A percentile compares a stretch with the other conserved stretches of the same genome.
These are phyloP conservation scores for Daldinia concentrica DNA, from an alignment of 495 filamentous ascomycete species.

Conservation along the genomic window DNA sequence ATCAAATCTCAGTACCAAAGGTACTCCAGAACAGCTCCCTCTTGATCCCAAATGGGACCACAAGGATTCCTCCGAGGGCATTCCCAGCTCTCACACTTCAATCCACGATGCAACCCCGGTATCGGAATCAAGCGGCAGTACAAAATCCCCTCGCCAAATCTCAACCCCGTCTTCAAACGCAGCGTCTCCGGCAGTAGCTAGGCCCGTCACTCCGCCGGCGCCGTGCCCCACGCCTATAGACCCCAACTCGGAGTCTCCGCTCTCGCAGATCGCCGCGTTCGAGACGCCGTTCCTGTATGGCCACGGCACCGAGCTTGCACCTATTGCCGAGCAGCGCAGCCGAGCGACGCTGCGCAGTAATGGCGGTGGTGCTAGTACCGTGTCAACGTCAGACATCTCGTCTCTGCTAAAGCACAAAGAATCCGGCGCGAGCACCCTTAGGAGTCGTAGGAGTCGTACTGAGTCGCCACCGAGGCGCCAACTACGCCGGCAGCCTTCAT, in stretches of 20 bases:
- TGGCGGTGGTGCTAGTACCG: slow-evolving; percentile 7
- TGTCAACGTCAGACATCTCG: slow-evolving; percentile 42
- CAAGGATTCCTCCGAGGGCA: slow-evolving; percentile 51
- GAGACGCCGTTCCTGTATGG: slow-evolving; percentile 52
- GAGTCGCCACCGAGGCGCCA: background rate
- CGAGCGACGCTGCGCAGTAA: slow-evolving; percentile 40
- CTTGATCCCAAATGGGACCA: slow-evolving; percentile 37
- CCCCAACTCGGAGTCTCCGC: slow-evolving; percentile 39
- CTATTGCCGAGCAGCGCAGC: slow-evolving; percentile 54
- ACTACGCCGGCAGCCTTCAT: slow-evolving; percentile 42
- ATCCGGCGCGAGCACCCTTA: slow-evolving; percentile 14
- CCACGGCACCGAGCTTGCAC: slow-evolving; percentile 51
- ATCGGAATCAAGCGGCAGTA: slow-evolving; percentile 39
- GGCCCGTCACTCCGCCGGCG: slow-evolving; percentile 31
- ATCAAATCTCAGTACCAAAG: slow-evolving; percentile 26
- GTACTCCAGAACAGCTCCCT: slow-evolving; percentile 10
- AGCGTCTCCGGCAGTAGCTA: slow-evolving; percentile 3
- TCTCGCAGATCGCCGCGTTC: slow-evolving; percentile 27
- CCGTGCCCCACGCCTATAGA: slow-evolving; percentile 22
- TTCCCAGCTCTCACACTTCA: slow-evolving; percentile 49
- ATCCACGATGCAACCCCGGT: slow-evolving; percentile 50
- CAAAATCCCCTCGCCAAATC: slow-evolving; percentile 39
- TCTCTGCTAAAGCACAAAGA: slow-evolving; percentile 41
- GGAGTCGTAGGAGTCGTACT: slow-evolving; percentile 16
- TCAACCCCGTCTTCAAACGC: slow-evolving; percentile 22